A percentile compares a stretch with the other conserved stretches of the same genome.
Conservation (phyloP, 2,329 filamentous ascomycete species). For the Lasiodiplodia theobromae region DNA sequence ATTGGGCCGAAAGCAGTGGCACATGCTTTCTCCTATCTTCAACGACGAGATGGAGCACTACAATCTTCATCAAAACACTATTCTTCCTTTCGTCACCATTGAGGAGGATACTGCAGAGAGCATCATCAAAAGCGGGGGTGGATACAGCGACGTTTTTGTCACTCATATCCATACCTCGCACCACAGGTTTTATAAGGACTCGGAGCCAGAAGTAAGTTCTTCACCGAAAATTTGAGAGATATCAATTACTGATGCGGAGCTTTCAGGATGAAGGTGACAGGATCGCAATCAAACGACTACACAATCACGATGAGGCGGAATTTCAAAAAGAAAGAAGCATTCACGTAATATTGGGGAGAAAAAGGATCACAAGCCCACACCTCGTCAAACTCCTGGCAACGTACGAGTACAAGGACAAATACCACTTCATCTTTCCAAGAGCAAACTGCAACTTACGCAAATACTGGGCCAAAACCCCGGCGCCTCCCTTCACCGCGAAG, state of each 20-base stretch:
- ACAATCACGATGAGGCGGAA: neutral
- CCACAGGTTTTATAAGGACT: neutral
- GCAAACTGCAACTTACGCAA: slow-evolving; percentile 14
- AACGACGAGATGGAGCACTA: neutral
- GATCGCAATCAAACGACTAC: neutral
- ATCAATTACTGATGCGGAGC: neutral
- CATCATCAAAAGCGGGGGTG: neutral
- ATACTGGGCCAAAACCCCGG: neutral
- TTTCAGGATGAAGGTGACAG: neutral
- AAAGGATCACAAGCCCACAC: neutral
- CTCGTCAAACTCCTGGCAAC: slow-evolving; percentile 4
- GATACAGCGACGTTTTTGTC: neutral
- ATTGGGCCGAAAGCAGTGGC: neutral
- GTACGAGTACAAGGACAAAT: neutral
- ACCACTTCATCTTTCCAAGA: slow-evolving; percentile 1
- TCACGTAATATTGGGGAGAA: neutral
- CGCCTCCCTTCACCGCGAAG: neutral
- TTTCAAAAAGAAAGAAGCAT: neutral
- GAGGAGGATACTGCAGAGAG: neutral
- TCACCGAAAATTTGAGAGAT: too few species aligned
- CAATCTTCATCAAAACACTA: neutral
- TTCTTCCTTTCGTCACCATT: neutral
- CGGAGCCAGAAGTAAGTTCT: neutral
- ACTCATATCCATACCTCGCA: neutral
- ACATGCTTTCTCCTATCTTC: slow-evolving; percentile 4